Evolutionary conservation across 2,329 filamentous ascomycete genomes (phyloP).

Genomic region (Aspergillus sp.): DNA sequence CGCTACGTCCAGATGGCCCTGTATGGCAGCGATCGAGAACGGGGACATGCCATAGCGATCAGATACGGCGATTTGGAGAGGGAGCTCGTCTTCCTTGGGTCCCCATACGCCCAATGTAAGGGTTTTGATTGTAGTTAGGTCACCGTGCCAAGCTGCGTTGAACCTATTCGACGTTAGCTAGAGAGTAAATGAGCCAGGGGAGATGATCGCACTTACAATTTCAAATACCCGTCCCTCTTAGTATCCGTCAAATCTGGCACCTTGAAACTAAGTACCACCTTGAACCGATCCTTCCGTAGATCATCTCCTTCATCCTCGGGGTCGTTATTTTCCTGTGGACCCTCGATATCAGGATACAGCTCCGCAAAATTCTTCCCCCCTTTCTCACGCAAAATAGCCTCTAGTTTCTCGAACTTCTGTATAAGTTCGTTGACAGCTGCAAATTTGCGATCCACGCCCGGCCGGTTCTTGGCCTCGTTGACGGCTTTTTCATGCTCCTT

Average conservation of each 20-base stretch:
- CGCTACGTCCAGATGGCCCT: constrained; percentile 57
- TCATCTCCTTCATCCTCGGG: background rate
- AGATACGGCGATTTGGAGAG: constrained; percentile 55
- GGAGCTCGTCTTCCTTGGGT: constrained; percentile 44
- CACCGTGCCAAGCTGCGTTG: constrained; percentile 65
- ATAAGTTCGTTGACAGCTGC: constrained; percentile 47
- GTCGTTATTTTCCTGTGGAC: background rate
- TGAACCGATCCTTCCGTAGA: constrained; percentile 35
- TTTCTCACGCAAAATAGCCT: constrained; percentile 46
- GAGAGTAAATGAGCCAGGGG: no score
- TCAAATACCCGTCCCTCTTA: constrained; percentile 52
- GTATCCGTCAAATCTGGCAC: constrained; percentile 44
- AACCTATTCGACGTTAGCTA: constrained; percentile 22
- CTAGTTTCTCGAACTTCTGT: constrained; percentile 47
- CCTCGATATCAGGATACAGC: constrained; percentile 46
- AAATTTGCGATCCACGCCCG: constrained; percentile 45
- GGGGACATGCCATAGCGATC: constrained; percentile 50
- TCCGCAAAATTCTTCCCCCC: constrained; percentile 61
- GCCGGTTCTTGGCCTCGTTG: constrained; percentile 1
- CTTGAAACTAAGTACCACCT: constrained; percentile 45
- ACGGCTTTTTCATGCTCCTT: constrained; percentile 16
- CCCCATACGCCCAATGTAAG: constrained; percentile 30
- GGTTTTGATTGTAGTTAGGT: constrained; percentile 51
- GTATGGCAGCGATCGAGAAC: constrained; percentile 60
- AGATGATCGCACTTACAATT: constrained; percentile 44